Evolutionary conservation across 805 yeast species (phyloP).

Genomic region (Limtongia smithiae): DNA sequence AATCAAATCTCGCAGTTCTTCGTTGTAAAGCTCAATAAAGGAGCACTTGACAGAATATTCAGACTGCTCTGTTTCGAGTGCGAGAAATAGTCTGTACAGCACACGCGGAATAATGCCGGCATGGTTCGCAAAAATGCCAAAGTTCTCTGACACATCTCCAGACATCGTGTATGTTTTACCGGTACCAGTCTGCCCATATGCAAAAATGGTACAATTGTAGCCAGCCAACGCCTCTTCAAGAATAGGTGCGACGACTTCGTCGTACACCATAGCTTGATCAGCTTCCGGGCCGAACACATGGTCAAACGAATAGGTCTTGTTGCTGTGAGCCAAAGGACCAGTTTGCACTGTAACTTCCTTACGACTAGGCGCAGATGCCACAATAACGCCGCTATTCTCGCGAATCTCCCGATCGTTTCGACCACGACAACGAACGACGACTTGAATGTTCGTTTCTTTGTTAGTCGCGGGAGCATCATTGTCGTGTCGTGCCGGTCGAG

Average conservation of each 20-base stretch:
- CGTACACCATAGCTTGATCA: conserved; percentile 64
- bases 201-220: conserved; percentile 69
- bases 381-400: conserved; percentile 59
- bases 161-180: conserved; percentile 56
- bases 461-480: conserved; percentile 11
- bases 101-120: conserved; percentile 68
- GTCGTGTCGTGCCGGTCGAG: neutral
- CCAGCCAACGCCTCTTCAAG: conserved; percentile 71
- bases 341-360: conserved; percentile 50
- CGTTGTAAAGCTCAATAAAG: conserved; percentile 82
- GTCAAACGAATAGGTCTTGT: conserved; percentile 67
- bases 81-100: conserved; percentile 52
- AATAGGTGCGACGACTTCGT: conserved; percentile 61
- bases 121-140: conserved; percentile 36
- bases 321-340: conserved; percentile 36
- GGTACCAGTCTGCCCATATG: conserved; percentile 77
- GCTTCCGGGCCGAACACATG: conserved; percentile 80
- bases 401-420: conserved; percentile 55
- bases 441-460: conserved; percentile 50
- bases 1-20: conserved; percentile 72
- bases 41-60: conserved; percentile 74
- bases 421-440: conserved; percentile 62
- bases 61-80: conserved; percentile 40
- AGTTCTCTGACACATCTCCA: conserved; percentile 32
- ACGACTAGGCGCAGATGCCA: conserved; percentile 49